Percentiles rank a stretch among this genome's conserved stretches.
These are phyloP conservation scores for Fusarium pseudograminearum DNA, from an alignment of 2,329 filamentous ascomycete genomes.

Conservation along the genomic window DNA sequence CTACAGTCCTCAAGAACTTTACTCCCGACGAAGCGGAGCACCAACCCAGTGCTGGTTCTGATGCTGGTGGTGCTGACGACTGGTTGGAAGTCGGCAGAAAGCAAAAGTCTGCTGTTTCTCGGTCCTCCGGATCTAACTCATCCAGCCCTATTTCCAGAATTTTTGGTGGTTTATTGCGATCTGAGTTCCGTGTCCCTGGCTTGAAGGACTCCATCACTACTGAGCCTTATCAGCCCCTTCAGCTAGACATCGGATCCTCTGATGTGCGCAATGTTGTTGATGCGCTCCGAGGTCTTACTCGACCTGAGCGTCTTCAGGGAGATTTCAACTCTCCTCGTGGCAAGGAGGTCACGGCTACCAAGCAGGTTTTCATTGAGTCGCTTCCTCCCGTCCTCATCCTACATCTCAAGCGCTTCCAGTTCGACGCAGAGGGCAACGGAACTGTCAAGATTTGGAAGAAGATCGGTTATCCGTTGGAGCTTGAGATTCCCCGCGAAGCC, in stretches of 20 bases:
- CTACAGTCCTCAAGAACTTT: conserved; percentile 71
- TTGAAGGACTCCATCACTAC: conserved; percentile 91
- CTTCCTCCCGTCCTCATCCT: conserved; percentile 92
- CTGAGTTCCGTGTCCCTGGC: conserved; percentile 87
- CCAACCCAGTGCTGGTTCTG: conserved; percentile 45
- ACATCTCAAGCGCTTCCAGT: conserved; percentile 97
- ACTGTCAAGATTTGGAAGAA: conserved; percentile 99
- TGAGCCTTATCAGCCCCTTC: conserved; percentile 93
- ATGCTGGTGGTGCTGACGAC: conserved; percentile 56
- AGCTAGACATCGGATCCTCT: conserved; percentile 90
- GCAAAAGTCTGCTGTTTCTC: conserved; percentile 87
- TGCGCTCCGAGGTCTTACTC: conserved; percentile 85
- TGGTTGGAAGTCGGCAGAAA: conserved; percentile 96
- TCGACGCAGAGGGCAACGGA: conserved; percentile 81
- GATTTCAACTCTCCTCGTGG: conserved; percentile 86
- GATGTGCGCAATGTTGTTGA: conserved; percentile 93
- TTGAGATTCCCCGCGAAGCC: conserved; percentile 92
- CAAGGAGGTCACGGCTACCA: conserved; percentile 81
- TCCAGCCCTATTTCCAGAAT: conserved; percentile 93
- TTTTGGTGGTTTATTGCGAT: conserved; percentile 91
- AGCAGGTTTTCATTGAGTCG: conserved; percentile 94
- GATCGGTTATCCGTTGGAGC: conserved; percentile 91
- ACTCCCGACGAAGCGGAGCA: conserved; percentile 50
- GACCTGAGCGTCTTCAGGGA: conserved; percentile 85
- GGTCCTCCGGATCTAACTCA: conserved; percentile 80